Percentiles rank a stretch among this genome's conserved stretches.
Conservation (phyloP, 1,284 basidiomycete species). For the Cutaneotrichosporon mucoides region DNA sequence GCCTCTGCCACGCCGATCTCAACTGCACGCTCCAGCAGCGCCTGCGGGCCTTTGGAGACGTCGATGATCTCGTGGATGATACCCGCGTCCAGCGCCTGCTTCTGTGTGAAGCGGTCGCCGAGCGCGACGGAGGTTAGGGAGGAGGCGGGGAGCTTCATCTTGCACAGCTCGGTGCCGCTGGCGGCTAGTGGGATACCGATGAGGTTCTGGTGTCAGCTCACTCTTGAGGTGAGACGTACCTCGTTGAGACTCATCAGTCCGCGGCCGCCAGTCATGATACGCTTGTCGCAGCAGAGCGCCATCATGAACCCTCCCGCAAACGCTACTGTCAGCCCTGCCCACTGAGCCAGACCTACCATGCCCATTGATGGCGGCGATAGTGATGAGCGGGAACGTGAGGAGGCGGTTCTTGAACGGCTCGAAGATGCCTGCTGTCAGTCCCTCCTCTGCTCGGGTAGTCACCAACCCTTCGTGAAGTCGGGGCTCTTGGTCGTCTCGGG, state of each 20-base stretch:
- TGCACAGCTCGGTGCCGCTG: slow-evolving; percentile 61
- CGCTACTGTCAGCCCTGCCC: slow-evolving; percentile 44
- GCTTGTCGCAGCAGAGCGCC: slow-evolving; percentile 78
- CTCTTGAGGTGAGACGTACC: too few relatives aligned
- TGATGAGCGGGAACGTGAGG: slow-evolving; percentile 53
- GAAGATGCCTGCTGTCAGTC: slow-evolving; percentile 36
- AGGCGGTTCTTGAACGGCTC: slow-evolving; percentile 40
- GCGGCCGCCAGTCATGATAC: slow-evolving; percentile 76
- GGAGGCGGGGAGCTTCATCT: slow-evolving; percentile 55
- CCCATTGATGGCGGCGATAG: slow-evolving; percentile 82
- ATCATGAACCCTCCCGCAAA: slow-evolving; percentile 83
- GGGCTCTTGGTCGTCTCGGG: slow-evolving; percentile 54
- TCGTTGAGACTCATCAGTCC: slow-evolving; percentile 92
- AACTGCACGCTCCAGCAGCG: slow-evolving; percentile 54
- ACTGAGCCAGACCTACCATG: slow-evolving; percentile 51
- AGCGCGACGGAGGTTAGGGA: slow-evolving; percentile 70
- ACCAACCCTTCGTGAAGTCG: slow-evolving; percentile 68
- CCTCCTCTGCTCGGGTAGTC: background rate
- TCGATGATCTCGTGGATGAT: slow-evolving; percentile 68
- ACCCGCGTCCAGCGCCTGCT: slow-evolving; percentile 64
- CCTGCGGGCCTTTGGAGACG: slow-evolving; percentile 30
- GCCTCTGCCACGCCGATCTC: slow-evolving; percentile 38
- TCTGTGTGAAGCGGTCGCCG: slow-evolving; percentile 72
- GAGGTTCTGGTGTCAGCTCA: too few relatives aligned
- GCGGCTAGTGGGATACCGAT: slow-evolving; percentile 75